Conservation (phyloP, 2,329 filamentous ascomycete species). For the Phaeosphaeria sp. region DNA sequence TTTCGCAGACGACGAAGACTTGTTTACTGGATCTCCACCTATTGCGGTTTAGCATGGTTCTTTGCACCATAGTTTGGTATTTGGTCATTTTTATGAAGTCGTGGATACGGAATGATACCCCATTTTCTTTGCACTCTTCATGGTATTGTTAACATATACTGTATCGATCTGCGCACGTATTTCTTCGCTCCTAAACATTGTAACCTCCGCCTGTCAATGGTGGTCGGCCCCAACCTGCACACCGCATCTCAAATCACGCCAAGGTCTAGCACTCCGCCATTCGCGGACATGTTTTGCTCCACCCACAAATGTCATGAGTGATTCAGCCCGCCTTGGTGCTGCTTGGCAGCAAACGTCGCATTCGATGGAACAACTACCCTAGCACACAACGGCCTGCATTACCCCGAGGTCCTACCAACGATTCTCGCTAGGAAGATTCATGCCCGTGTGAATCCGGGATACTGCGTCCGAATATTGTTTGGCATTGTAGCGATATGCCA, state of each 20-base stretch:
- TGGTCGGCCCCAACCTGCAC: no score
- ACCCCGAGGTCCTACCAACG: no score
- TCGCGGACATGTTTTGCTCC: slow-evolving; percentile 5
- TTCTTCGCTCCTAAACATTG: no score
- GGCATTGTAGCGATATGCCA: no score
- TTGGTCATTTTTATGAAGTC: background rate
- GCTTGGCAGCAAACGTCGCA: slow-evolving; percentile 1
- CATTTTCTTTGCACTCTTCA: no score
- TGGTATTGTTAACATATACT: no score
- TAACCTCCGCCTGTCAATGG: no score
- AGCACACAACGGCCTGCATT: background rate
- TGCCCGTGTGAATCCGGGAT: slow-evolving; percentile 1
- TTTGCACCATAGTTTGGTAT: background rate
- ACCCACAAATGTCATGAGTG: background rate
- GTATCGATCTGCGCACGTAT: no score
- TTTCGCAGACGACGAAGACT: slow-evolving; percentile 32
- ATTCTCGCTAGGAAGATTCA: background rate
- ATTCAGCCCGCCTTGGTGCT: background rate
- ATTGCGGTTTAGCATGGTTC: slow-evolving; percentile 17
- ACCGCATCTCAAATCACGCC: background rate
- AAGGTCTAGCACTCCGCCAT: background rate
- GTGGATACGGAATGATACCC: background rate
- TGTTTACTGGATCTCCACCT: slow-evolving; percentile 29
- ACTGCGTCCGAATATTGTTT: background rate
- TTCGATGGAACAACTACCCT: background rate